A percentile compares a stretch with the other conserved stretches of the same genome.
phyloP scores from a whole-genome alignment of 2,329 filamentous ascomycete genomes.

The Penicillium griseofulvum region DNA sequence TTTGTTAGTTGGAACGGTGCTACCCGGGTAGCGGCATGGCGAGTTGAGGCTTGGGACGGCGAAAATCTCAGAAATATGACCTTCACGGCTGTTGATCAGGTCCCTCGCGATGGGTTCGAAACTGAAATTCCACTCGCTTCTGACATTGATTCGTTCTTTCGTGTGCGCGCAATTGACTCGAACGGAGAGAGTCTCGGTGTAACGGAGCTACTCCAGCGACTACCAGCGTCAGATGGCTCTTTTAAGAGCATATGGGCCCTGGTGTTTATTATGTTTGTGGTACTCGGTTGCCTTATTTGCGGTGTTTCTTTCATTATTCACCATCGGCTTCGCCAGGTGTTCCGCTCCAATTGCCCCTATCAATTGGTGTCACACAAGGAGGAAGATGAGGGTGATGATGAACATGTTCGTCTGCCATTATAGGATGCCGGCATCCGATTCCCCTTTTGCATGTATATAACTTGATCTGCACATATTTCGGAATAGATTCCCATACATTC shows the following conservation, averaged over 20 bases:
- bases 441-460: slow-evolving; percentile 4
- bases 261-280: slow-evolving; percentile 6
- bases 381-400: slow-evolving; percentile 6
- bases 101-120: slow-evolving; percentile 23
- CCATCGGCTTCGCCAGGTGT: background rate
- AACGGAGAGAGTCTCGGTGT: slow-evolving; percentile 21
- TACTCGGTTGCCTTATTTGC: slow-evolving; percentile 8
- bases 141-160: slow-evolving; percentile 16
- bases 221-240: background rate
- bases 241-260: slow-evolving; percentile 4
- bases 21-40: slow-evolving; percentile 34
- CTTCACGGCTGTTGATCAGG: slow-evolving; percentile 13
- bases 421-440: slow-evolving; percentile 15
- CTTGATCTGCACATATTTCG: background rate
- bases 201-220: slow-evolving; percentile 17
- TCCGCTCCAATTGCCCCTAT: slow-evolving; percentile 4
- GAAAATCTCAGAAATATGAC: slow-evolving; percentile 12
- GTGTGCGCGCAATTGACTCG: slow-evolving; percentile 19
- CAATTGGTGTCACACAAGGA: slow-evolving; percentile 14
- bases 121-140: slow-evolving; percentile 15
- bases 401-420: slow-evolving; percentile 8
- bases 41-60: slow-evolving; percentile 21
- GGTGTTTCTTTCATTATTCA: slow-evolving; percentile 14
- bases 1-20: slow-evolving; percentile 41
- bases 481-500: background rate